Evolutionary conservation across 163 green algal species (phyloP), one percentile per base, ranked within the genome.

Genomic region (Volvox carteri): DNA sequence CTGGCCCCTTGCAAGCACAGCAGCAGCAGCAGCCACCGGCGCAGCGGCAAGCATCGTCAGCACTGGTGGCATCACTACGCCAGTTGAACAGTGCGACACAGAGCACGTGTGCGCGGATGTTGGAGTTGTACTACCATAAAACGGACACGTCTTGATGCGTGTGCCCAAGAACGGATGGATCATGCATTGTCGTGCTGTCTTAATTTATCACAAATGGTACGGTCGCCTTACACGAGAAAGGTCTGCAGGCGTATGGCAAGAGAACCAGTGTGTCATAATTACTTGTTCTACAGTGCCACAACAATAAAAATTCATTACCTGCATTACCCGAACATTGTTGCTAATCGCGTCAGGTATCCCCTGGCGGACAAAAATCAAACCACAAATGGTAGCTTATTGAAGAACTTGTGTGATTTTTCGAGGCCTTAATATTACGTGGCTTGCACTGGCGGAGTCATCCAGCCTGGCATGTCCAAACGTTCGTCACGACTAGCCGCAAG

Each of bases 61-160:
- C 54, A 33, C 77, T 85, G 52, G 7, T 85, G 50, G 35, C 30
- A 56, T 73, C 77, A 23, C 52, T 85, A 35, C 77, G 19, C 1
- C 52, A 85, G 52, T 21, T 85, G 35, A 85, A 85, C 52, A 85
- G 52, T 8, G 33, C 35, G 46, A 85, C 77, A 6, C 52, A 85
- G 77, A n/a, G 30, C 16, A 73, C 54, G 12, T 85, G 77, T 39
- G 77, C 77, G 35, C 77, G 52, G 1, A 85, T 85, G 77, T 42
- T 85, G 77, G 52, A 73, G 14, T 16, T 52, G 77, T 84, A 84
- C 30, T 72, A 70, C 48, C 48, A 70, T 23, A 28, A 72, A 72
- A 28, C 60, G n/a, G 60, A 28, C 60, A 39, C 23, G 4, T 72
- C 60, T 2, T 72, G 60, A 72, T 35, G n/a, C 60, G 3, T 37